Base-by-base conservation (phyloP, 257 asterid species). In the Capsicum pubescens region DNA sequence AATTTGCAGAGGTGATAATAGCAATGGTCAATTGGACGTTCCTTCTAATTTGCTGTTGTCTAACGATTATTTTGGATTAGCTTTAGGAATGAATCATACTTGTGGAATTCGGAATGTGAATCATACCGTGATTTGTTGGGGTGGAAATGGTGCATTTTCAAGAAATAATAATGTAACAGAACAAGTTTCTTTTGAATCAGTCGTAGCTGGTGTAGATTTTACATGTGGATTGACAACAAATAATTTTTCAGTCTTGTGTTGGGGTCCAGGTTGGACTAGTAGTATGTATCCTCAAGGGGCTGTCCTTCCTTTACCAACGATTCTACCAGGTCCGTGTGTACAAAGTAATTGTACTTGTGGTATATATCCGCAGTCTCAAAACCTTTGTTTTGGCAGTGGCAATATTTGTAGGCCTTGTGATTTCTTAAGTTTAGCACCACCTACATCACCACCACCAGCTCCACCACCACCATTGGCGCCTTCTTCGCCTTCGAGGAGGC, bases 101-200 rank as follows among this genome's bases (percentile, higher is more conserved):
- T 94, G 98, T 77, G 98, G 89, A 32, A 88, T 92, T 60, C 83
- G 94, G 82, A 88, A 88, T 81, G 8, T 84, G 71, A 91, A 91
- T 78, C 85, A 84, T 32, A 92, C 97, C 2, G 94, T 93, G 26
- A 88, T 93, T 56, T 94, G 98, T 86, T 94, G 98, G 98, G 98
- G 98, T 12, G 90, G 89, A 67, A 86, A 80, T 56, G 91, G 87
- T 4, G 79, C 52, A 60, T 84, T 85, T 84, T 81, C 86, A 4
- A 86, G 88, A 79, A 82, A 3, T 39, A 39, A 39, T 39, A 39
- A 66, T 82, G 54, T 88, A 26, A 83, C 81, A 0, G 88, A 84
- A 16, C 82, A 17, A 44, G 66, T 88, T 84, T 90, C 93, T 0
- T 94, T 94, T 84, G 98, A 94, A 82, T 90, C 93, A 2, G 90